Base-by-base conservation (phyloP, 768 basidiomycete species). In the Psilocybe tampanensis region DNA sequence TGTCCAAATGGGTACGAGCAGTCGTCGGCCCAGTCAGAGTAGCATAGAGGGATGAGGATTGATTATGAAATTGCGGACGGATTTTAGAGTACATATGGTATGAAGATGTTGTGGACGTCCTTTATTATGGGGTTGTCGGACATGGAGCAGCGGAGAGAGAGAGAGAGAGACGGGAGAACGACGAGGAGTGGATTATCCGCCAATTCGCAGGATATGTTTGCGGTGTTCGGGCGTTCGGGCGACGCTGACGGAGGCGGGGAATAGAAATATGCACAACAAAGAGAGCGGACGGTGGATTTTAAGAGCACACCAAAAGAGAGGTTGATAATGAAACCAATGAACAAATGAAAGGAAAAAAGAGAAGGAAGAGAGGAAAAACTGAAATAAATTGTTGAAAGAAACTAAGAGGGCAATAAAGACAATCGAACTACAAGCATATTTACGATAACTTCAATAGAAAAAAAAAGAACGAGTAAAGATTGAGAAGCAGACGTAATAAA, bases 401-500 rank as follows among this genome's bases (percentile, higher is more conserved):
- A 66, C 63, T 65, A 67, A n/a, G 60, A 64, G 62, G 65, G 55
- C 56, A 68, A 69, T 70, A 69, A 74, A 72, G 68, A 72, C 66
- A 72, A 64, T 68, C 63, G 66, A 68, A 74, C 72, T 60, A 58
- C 58, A 68, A 63, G 62, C 60, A 67, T 68, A 71, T 73, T 65
- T 68, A 70, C 60, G 70, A 70, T 64, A 71, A 70, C 60, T 62
- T 56, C 54, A 63, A 62, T 29, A 65, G 64, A 52, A 64, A 61
- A 64, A 18, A 57, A 61, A 52, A 48, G 55, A 62, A 57, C 62
- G 34, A 49, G 48, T 59, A 53, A 54, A 56, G 55, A 44, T 56
- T 60, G 55, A 62, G 63, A 65, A 64, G 56, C 66, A 70, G 62
- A 73, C 65, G 67, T 60, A 76, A 80, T 80, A 81, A 81, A 78